Percentiles rank a stretch among this genome's conserved stretches.
Conservation (phyloP, 495 filamentous ascomycete species). For the Hyaloscypha finlandica region DNA sequence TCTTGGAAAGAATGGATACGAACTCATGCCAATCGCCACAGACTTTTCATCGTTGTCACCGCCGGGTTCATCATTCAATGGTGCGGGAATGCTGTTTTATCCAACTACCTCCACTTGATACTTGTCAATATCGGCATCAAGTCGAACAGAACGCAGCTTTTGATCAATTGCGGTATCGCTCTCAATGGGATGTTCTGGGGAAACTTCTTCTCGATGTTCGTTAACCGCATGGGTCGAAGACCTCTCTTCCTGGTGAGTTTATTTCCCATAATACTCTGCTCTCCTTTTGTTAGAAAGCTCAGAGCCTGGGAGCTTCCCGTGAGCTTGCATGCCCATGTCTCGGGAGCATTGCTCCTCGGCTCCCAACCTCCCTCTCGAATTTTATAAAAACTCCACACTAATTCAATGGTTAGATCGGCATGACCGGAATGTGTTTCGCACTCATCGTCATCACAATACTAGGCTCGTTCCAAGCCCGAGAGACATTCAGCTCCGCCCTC, state of each 20-base stretch:
- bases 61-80: conserved; percentile 43
- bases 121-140: conserved; percentile 47
- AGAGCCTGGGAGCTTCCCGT: too few species aligned
- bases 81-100: conserved; percentile 40
- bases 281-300: too few species aligned
- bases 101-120: conserved; percentile 39
- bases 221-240: conserved; percentile 61
- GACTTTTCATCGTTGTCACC: conserved; percentile 35
- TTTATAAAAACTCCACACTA: too few species aligned
- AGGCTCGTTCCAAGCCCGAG: not conserved
- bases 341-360: too few species aligned
- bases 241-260: conserved; percentile 49
- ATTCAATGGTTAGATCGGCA: conserved; percentile 37
- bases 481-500: conserved; percentile 8
- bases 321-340: too few species aligned
- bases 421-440: conserved; percentile 59
- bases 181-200: conserved; percentile 44
- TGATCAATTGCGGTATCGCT: conserved; percentile 19
- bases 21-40: conserved; percentile 11
- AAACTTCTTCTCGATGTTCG: conserved; percentile 40
- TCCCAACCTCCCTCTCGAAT: too few species aligned
- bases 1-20: conserved; percentile 16
- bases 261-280: too few species aligned
- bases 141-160: conserved; percentile 46
- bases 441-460: conserved; percentile 42